Evolutionary conservation across 176 grass and related monocot species (phyloP).

Genomic region (Carex parvula): DNA sequence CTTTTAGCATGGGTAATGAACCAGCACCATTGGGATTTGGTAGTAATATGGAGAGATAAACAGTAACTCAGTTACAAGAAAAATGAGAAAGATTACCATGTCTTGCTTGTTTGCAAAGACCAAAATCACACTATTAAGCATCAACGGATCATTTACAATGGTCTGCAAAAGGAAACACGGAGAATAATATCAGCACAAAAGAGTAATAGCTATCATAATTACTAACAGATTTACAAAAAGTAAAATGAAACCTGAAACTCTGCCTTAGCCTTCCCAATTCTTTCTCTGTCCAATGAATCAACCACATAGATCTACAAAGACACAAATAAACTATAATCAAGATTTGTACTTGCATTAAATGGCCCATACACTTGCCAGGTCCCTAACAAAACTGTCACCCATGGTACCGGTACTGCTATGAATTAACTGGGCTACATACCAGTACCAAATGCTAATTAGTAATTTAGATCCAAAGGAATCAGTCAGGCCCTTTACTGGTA

Average conservation of each 20-base stretch:
- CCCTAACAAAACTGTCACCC: neutral
- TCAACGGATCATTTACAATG: conserved; percentile 28
- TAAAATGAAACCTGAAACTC: conserved; percentile 37
- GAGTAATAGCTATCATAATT: neutral
- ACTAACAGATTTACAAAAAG: neutral
- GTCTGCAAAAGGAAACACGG: conserved; percentile 15
- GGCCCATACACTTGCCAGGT: neutral
- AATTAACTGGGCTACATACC: neutral
- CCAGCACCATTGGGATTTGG: neutral
- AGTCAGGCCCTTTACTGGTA: neutral
- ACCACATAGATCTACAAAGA: conserved; percentile 40
- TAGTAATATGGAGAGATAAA: neutral
- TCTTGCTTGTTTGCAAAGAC: conserved; percentile 31
- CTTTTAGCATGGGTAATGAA: neutral
- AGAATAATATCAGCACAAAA: conserved; percentile 5
- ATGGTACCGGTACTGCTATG: neutral
- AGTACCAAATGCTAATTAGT: neutral
- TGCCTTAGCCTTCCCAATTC: conserved; percentile 36
- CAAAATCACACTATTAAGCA: conserved; percentile 32
- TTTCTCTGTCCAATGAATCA: conserved; percentile 45
- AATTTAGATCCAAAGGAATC: neutral
- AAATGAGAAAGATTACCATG: conserved; percentile 10
- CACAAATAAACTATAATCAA: neutral
- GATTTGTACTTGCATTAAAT: neutral
- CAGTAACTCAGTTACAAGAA: neutral